Percentiles rank a stretch among this genome's conserved stretches.
Conservation (phyloP, 176 grass and related monocot genomes). For the Tuctoria greenei region DNA sequence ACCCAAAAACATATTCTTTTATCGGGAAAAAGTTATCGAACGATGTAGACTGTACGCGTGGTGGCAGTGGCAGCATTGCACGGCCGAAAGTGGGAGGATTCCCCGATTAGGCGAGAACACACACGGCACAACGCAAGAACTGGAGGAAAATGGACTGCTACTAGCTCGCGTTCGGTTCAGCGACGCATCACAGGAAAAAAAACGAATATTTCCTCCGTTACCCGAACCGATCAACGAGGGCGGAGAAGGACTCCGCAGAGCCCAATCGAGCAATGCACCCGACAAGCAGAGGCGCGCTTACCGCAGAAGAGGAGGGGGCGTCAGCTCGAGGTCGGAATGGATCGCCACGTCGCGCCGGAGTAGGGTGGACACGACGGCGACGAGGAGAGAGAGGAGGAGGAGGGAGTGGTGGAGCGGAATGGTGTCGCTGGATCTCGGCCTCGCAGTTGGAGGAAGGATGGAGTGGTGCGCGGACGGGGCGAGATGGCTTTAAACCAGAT, state of each 20-base stretch:
- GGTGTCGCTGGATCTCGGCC: not conserved
- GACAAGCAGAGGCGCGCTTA: not conserved
- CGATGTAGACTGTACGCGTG: not conserved
- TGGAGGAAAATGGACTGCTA: too few species aligned
- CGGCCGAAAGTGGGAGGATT: too few species aligned
- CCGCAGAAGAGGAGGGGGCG: not conserved
- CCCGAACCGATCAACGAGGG: too few species aligned
- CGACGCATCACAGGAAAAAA: too few species aligned
- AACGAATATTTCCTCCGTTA: too few species aligned
- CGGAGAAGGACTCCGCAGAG: too few species aligned
- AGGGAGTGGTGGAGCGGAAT: not conserved
- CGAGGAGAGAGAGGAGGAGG: not conserved
- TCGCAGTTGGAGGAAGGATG: not conserved
- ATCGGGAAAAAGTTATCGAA: not conserved
- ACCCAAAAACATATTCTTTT: not conserved
- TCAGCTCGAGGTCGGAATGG: not conserved
- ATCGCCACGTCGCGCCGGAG: not conserved
- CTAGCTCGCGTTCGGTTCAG: too few species aligned
- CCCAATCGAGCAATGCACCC: too few species aligned
- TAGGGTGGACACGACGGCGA: not conserved
- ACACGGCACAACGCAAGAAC: too few species aligned
- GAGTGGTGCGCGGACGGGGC: not conserved
- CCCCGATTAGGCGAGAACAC: not conserved
- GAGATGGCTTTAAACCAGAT: not conserved
- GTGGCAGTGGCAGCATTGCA: not conserved